Evolutionary conservation across 306 rosid species (phyloP).

Genomic region (Cucurbita pepo): DNA sequence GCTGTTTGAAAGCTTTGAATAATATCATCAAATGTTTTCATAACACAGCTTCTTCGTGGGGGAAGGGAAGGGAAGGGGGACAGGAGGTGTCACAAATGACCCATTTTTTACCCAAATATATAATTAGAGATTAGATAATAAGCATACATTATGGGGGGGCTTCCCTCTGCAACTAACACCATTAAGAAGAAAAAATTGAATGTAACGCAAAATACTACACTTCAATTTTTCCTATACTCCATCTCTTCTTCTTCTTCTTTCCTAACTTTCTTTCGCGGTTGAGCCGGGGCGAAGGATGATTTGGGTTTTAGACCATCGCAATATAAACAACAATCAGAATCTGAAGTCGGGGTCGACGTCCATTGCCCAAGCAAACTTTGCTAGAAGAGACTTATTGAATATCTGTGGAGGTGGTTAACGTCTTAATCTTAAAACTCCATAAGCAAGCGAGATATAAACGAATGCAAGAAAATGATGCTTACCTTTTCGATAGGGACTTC

Average conservation of each 20-base stretch:
- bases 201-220: constrained; percentile 4
- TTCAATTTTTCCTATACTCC: constrained; percentile 4
- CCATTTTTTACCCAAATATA: constrained; percentile 17
- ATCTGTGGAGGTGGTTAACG: constrained; percentile 25
- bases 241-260: neutral
- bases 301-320: neutral
- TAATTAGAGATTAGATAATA: constrained; percentile 76
- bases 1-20: constrained; percentile 8
- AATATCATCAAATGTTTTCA: constrained; percentile 4
- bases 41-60: neutral
- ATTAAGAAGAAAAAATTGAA: constrained; percentile 4
- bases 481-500: constrained; percentile 98
- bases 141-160: constrained; percentile 21
- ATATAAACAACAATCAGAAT: constrained; percentile 40
- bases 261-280: neutral
- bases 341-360: constrained; percentile 89
- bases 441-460: neutral
- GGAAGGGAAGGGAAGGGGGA: neutral
- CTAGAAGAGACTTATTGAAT: constrained; percentile 83
- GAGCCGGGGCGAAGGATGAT: neutral
- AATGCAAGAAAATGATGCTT: neutral
- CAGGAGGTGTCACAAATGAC: neutral
- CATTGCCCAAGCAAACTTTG: constrained; percentile 91
- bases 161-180: constrained; percentile 20
- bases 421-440: neutral